These are phyloP conservation scores for Hyparrhenia diplandra DNA, from an alignment of 176 grass and related monocot genomes.

Conservation along the genomic window DNA sequence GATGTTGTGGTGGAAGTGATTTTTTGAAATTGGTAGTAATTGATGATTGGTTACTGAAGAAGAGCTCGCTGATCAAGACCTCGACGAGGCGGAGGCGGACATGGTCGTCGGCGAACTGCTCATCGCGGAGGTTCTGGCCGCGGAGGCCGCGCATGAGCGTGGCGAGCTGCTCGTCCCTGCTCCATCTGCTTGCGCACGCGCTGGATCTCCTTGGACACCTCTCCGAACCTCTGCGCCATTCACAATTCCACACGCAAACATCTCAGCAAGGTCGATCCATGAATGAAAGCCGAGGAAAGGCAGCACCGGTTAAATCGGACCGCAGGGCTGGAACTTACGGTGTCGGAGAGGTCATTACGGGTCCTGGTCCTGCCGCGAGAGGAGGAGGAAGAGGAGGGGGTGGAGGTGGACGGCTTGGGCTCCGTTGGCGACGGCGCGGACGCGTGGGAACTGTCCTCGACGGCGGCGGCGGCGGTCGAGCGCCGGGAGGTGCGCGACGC, in stretches of 20 bases:
- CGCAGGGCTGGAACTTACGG: slow-evolving; percentile 35
- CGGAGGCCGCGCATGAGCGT: slow-evolving; percentile 90
- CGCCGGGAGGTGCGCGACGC: slow-evolving; percentile 7
- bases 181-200: slow-evolving; percentile 97
- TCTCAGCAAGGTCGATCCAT: not conserved
- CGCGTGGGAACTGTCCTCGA: slow-evolving; percentile 11
- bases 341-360: slow-evolving; percentile 37
- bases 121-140: slow-evolving; percentile 83
- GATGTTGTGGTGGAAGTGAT: not conserved
- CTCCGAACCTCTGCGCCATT: slow-evolving; percentile 55
- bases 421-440: slow-evolving; percentile 75
- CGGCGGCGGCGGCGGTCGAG: no score
- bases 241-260: not conserved
- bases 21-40: not conserved
- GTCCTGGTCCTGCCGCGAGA: not conserved
- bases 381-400: not conserved
- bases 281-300: no score
- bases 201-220: slow-evolving; percentile 87
- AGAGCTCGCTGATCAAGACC: slow-evolving; percentile 38
- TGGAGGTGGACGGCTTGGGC: slow-evolving; percentile 30
- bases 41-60: not conserved
- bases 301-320: not conserved
- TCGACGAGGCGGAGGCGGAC: slow-evolving; percentile 73
- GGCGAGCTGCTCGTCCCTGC: slow-evolving; percentile 93
- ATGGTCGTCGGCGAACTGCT: slow-evolving; percentile 71